A percentile compares a stretch with the other conserved stretches of the same genome.
These are phyloP conservation scores for Phalaenopsis aphrodite DNA, from an alignment of 106 monocot species.

Conservation along the genomic window DNA sequence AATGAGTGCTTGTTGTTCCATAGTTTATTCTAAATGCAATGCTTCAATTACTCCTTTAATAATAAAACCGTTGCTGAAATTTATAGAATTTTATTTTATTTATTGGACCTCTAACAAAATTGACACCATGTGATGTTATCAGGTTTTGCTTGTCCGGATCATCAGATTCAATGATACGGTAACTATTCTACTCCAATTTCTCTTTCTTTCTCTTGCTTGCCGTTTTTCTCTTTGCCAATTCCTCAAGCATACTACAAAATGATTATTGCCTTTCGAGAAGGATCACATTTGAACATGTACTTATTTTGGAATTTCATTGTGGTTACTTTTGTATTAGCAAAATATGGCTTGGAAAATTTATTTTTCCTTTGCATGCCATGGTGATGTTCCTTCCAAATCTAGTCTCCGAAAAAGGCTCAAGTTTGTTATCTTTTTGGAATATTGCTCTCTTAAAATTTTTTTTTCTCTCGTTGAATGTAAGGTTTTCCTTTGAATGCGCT, in stretches of 20 bases:
- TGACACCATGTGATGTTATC: slow-evolving; percentile 13
- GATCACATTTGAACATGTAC: background rate
- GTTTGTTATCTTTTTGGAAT: background rate
- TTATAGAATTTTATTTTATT: background rate
- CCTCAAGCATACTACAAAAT: background rate
- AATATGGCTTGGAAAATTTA: background rate
- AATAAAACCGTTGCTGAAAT: background rate
- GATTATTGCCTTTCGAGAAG: background rate
- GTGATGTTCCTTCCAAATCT: background rate
- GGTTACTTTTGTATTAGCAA: background rate
- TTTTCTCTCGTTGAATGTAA: background rate
- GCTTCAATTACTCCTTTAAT: background rate
- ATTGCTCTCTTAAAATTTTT: background rate
- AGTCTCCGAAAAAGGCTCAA: background rate
- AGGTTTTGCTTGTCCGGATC: slow-evolving; percentile 94
- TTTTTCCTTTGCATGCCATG: background rate
- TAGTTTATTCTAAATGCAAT: background rate
- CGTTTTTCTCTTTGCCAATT: background rate
- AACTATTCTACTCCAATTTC: slow-evolving; percentile 5
- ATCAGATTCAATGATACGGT: slow-evolving; percentile 99
- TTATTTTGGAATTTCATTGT: background rate
- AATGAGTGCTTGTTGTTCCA: background rate
- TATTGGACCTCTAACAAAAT: background rate
- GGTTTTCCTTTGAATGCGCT: background rate
- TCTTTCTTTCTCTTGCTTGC: background rate